A percentile compares a stretch with the other conserved stretches of the same genome.
Conservation (phyloP, 352 stramenopile species). For the Peronospora farinosa region DNA sequence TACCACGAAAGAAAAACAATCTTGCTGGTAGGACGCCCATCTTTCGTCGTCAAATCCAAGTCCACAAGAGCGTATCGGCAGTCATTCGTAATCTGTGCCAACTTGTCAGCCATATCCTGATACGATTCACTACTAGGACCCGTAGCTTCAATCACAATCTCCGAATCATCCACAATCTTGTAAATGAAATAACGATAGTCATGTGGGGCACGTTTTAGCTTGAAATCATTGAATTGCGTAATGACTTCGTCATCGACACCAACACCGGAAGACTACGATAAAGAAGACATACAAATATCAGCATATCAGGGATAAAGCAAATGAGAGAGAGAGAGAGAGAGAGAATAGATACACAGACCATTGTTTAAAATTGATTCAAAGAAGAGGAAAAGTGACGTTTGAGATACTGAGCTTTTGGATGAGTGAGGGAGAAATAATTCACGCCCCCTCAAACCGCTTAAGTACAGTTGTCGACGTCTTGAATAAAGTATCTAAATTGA, state of each 20-base stretch:
- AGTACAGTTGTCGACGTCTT: constrained; percentile 6
- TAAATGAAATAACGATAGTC: constrained; percentile 95
- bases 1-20: constrained; percentile 90
- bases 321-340: not conserved
- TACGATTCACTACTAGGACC: constrained; percentile 74
- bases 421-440: constrained; percentile 28
- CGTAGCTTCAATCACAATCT: constrained; percentile 90
- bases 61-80: constrained; percentile 88
- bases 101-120: constrained; percentile 83
- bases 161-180: constrained; percentile 90
- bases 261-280: constrained; percentile 87
- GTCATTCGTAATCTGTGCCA: constrained; percentile 65
- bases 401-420: constrained; percentile 18
- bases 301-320: not conserved
- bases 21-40: constrained; percentile 86
- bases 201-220: constrained; percentile 88
- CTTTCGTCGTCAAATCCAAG: constrained; percentile 84
- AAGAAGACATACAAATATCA: not conserved
- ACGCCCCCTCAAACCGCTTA: not conserved
- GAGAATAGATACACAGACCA: constrained; percentile 13
- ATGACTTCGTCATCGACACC: constrained; percentile 89
- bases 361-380: constrained; percentile 17
- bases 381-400: constrained; percentile 3
- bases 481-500: constrained; percentile 23
- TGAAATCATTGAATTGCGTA: constrained; percentile 93